Evolutionary conservation across 2,329 filamentous ascomycete genomes (phyloP), one percentile per base, ranked within the genome.

Genomic region (Thelonectria rubi): DNA sequence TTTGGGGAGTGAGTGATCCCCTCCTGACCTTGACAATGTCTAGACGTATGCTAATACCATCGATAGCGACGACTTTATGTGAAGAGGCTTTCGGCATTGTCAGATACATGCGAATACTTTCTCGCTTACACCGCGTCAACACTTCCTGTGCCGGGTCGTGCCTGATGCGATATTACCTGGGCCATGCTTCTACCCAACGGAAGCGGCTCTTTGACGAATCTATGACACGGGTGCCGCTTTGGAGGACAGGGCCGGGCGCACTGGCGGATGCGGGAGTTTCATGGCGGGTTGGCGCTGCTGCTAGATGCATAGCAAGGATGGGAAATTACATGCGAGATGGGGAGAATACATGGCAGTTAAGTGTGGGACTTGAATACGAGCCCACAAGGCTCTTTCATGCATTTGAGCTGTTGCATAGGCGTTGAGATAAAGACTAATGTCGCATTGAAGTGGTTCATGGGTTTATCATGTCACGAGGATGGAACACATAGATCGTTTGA

Each of bases 1-100:
- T 92, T 92, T 74, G 94, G 92, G 80, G 94, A 97, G 87, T 92
- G 83, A 84, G 93, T 89, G 21, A 30, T 10, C n/a, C 21, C 32
- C 10, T 21, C n/a, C 17, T 32, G 12, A n/a, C 47, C 34, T 5
- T 34, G 32, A 34, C 3, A 15, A 20, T 21, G 39, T 32, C 15
- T 15, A 21, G 20, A 26, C n/a, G 2, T n/a, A 21, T 51, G 47
- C 70, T 76, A 59, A 75, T 64, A 3, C 48, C 17, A 4, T 30
- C 34, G 37, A 9, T 58, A 91, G 88, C 73, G 88, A 89, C 69
- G 88, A 91, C 76, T 91, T 91, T 72, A 91, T 91, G 88, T 91
- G 85, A 90, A 82, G 62, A 58, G 60, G 48, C 49, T 50, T 49
- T 63, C 32, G 17, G 64, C 18, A 55, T 34, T 59, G 26, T n/a